Percentiles rank a stretch among this genome's conserved stretches.
phyloP scores from a whole-genome alignment of 2,329 filamentous ascomycete species.

The Aureobasidium namibiae region DNA sequence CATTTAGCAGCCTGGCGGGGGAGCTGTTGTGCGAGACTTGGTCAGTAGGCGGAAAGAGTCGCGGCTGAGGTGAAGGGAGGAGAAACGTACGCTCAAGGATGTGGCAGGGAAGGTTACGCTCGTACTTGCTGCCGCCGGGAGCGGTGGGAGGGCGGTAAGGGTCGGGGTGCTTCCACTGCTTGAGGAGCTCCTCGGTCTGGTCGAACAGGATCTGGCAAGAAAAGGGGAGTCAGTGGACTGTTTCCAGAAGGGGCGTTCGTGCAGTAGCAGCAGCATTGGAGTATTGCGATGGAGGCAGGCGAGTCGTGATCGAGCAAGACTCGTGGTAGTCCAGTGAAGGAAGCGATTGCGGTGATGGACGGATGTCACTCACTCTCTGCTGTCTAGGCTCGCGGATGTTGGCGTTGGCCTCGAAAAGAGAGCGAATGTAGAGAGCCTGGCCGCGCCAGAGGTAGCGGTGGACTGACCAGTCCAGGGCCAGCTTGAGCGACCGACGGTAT shows the following conservation, averaged over 20 bases:
- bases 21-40: slow-evolving; percentile 31
- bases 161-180: slow-evolving; percentile 97
- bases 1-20: slow-evolving; percentile 29
- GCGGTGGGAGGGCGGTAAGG: slow-evolving; percentile 84
- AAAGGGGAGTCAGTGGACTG: background rate
- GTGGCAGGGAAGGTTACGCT: slow-evolving; percentile 79
- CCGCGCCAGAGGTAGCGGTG: slow-evolving; percentile 90
- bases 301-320: no score
- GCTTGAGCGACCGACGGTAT: slow-evolving; percentile 87
- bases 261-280: slow-evolving; percentile 5
- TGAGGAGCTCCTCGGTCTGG: slow-evolving; percentile 79
- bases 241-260: no score
- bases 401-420: slow-evolving; percentile 89
- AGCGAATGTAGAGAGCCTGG: slow-evolving; percentile 91
- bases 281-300: no score
- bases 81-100: slow-evolving; percentile 65
- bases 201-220: slow-evolving; percentile 62
- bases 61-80: background rate
- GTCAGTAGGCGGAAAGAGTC: background rate
- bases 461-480: slow-evolving; percentile 90
- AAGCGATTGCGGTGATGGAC: background rate
- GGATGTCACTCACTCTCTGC: slow-evolving; percentile 58
- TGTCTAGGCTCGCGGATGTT: slow-evolving; percentile 75
- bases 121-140: slow-evolving; percentile 93
- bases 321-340: background rate